Evolutionary conservation across 148 eudicot species (phyloP).

Genomic region (Spergularia marina): DNA sequence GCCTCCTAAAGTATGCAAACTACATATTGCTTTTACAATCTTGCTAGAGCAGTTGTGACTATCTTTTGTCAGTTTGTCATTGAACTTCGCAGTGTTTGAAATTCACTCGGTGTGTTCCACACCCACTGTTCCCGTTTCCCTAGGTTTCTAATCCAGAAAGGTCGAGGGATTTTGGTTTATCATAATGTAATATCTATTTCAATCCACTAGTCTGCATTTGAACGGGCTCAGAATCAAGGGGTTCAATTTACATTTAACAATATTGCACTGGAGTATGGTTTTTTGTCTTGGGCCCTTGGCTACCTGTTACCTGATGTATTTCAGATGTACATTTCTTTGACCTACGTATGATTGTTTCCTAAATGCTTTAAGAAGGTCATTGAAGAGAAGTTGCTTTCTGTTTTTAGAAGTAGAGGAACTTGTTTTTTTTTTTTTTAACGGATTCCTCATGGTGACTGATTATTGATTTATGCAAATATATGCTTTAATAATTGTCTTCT

Average conservation of each 20-base stretch:
- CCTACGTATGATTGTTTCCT: neutral
- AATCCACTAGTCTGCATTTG: neutral
- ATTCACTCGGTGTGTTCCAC: neutral
- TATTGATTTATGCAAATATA: neutral
- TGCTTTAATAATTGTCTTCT: neutral
- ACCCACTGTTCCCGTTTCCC: neutral
- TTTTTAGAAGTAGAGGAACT: neutral
- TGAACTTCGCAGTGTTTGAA: neutral
- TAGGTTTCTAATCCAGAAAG: neutral
- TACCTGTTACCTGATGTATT: neutral
- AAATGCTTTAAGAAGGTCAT: neutral
- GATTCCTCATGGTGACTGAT: neutral
- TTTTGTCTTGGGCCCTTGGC: too few relatives aligned
- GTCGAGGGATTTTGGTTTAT: neutral
- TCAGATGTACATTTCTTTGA: neutral
- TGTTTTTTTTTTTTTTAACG: neutral
- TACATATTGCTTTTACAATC: neutral
- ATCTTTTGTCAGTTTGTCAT: neutral
- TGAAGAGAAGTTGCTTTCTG: neutral
- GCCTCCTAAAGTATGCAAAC: constrained; percentile 89
- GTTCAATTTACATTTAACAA: neutral
- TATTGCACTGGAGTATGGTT: neutral
- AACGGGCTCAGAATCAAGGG: neutral
- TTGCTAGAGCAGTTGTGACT: constrained; percentile 2
- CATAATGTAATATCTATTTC: neutral